Conservation (phyloP, 768 basidiomycete genomes). For the Albatrellus ellisii region DNA sequence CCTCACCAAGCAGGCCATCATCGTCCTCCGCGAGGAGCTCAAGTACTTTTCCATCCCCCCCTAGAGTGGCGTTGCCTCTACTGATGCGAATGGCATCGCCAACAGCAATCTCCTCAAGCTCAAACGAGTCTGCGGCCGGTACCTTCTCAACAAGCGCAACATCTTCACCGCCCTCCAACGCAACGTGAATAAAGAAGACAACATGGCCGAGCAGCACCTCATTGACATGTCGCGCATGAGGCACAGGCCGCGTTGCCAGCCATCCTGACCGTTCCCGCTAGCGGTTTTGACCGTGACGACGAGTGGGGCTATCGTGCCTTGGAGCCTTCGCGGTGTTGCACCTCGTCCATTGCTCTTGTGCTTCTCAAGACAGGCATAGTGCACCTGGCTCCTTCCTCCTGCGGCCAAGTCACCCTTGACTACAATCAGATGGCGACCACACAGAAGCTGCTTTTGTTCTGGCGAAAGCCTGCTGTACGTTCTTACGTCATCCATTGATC, state of each 20-base stretch:
- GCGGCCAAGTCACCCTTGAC: constrained; percentile 71
- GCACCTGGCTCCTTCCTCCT: constrained; percentile 41
- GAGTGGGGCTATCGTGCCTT: constrained; percentile 95
- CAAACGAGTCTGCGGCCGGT: constrained; percentile 78
- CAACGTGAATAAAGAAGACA: constrained; percentile 99
- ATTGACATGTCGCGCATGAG: constrained; percentile 99
- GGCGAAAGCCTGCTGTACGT: constrained; percentile 98
- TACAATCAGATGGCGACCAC: constrained; percentile 92
- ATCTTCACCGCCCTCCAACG: constrained; percentile 97
- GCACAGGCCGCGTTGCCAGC: constrained; percentile 27
- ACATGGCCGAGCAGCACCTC: constrained; percentile 95
- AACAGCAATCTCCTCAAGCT: constrained; percentile 67
- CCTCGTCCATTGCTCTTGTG: constrained; percentile 96
- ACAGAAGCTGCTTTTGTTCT: constrained; percentile 93
- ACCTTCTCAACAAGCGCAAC: constrained; percentile 77
- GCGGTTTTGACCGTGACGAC: constrained; percentile 96
- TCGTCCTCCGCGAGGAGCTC: constrained; percentile 93
- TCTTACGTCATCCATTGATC: constrained; percentile 30
- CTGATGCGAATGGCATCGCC: constrained; percentile 70
- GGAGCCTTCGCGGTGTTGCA: constrained; percentile 93
- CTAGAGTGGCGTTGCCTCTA: constrained; percentile 41
- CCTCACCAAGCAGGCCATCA: constrained; percentile 92
- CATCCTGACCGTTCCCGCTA: constrained; percentile 17
- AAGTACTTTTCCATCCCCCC: constrained; percentile 97
- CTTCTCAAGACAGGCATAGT: constrained; percentile 93